phyloP scores from a whole-genome alignment of 2,329 filamentous ascomycete species.

The Nemania sp. region DNA sequence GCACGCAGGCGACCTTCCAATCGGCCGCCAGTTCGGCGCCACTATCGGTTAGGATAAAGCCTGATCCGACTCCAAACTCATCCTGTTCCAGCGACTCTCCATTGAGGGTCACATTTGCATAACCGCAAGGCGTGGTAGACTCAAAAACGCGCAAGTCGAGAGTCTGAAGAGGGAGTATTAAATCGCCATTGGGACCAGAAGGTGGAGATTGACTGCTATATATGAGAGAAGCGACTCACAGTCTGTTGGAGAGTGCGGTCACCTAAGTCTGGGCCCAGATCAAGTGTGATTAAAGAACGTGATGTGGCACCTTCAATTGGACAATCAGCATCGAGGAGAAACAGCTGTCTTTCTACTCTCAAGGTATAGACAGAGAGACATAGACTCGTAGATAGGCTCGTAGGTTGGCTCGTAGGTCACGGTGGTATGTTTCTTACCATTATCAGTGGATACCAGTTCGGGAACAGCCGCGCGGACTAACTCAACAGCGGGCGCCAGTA shows the following conservation, averaged over 20 bases:
- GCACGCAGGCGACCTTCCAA: constrained; percentile 55
- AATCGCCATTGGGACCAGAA: constrained; percentile 1
- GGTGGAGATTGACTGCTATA: background rate
- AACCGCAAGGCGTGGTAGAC: constrained; percentile 51
- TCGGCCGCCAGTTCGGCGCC: constrained; percentile 47
- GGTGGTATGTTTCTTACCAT: constrained; percentile 25
- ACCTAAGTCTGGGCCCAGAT: constrained; percentile 28
- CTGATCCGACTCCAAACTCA: constrained; percentile 47
- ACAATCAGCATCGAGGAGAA: too few relatives aligned
- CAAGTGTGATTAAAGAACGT: constrained; percentile 37
- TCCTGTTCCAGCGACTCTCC: constrained; percentile 48
- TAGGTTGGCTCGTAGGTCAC: constrained; percentile 2
- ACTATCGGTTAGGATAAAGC: constrained; percentile 46
- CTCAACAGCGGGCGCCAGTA: constrained; percentile 45
- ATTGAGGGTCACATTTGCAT: constrained; percentile 53
- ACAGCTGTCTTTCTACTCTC: too few relatives aligned
- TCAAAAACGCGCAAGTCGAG: constrained; percentile 52
- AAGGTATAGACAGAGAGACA: too few relatives aligned
- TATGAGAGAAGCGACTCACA: constrained; percentile 30
- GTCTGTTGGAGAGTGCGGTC: constrained; percentile 29
- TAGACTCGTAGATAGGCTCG: too few relatives aligned
- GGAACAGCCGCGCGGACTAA: constrained; percentile 31
- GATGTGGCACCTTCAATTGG: constrained; percentile 23
- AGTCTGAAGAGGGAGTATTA: constrained; percentile 29
- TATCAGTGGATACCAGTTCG: constrained; percentile 26